Conservation (phyloP, 176 grass and related monocot genomes). For the Musa schizocarpa region DNA sequence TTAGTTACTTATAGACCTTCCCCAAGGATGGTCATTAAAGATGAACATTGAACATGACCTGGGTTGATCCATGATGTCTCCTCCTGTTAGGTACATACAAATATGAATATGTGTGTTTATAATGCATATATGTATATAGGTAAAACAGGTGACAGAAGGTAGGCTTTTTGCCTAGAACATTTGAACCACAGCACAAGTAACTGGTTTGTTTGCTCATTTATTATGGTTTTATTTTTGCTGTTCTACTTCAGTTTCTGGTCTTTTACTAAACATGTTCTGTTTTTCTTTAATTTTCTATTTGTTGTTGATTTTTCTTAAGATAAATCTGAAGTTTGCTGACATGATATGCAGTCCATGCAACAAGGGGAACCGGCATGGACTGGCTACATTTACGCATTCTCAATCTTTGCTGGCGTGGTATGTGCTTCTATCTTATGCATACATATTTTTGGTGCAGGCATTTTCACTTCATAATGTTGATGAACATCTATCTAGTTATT, state of each 20-base stretch:
- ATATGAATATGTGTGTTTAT: no score
- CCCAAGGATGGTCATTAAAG: no score
- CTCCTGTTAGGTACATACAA: no score
- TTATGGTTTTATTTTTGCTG: no score
- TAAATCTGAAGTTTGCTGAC: not conserved
- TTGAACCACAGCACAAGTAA: no score
- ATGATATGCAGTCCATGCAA: constrained; percentile 73
- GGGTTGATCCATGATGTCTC: no score
- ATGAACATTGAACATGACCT: no score
- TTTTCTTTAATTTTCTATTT: not conserved
- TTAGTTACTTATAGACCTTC: no score
- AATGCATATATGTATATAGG: no score
- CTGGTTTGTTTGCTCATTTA: no score
- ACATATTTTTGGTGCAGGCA: not conserved
- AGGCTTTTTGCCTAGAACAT: no score
- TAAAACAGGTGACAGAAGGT: no score
- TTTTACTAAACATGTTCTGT: not conserved
- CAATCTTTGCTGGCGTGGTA: constrained; percentile 99
- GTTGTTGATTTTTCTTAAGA: not conserved
- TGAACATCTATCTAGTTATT: not conserved
- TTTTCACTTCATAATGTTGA: not conserved
- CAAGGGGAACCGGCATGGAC: constrained; percentile 68
- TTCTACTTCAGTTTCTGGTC: not conserved
- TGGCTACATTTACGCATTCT: constrained; percentile 88
- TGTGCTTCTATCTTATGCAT: not conserved